phyloP scores from a whole-genome alignment of 2,329 filamentous ascomycete genomes.

The Fusarium chlamydosporum region DNA sequence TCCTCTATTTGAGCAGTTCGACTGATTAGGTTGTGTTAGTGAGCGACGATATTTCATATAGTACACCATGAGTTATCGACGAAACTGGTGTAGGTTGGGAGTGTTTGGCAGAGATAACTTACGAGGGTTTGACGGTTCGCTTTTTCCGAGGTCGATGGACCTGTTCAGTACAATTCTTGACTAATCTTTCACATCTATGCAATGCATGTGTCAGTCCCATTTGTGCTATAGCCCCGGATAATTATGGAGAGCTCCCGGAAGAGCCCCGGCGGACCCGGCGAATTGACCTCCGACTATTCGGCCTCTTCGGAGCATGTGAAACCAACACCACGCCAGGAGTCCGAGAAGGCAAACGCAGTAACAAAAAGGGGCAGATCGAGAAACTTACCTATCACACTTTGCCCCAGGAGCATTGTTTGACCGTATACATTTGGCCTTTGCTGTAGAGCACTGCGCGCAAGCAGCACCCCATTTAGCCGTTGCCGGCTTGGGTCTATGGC shows the following conservation, averaged over 20 bases:
- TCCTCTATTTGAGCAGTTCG: conserved; percentile 66
- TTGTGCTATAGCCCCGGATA: conserved; percentile 17
- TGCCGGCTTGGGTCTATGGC: conserved; percentile 51
- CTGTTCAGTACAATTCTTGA: conserved; percentile 64
- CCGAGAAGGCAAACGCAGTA: not conserved
- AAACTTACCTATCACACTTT: conserved; percentile 62
- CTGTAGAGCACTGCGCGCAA: conserved; percentile 63
- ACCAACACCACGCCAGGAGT: not conserved
- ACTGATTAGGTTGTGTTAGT: conserved; percentile 50
- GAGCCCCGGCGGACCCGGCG: conserved; percentile 24
- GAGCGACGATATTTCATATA: not conserved
- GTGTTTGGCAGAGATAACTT: conserved; percentile 48
- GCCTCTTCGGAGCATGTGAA: conserved; percentile 11
- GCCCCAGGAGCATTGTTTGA: conserved; percentile 55
- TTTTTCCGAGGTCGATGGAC: conserved; percentile 66
- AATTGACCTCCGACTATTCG: conserved; percentile 25
- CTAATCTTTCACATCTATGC: conserved; percentile 62
- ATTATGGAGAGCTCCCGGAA: conserved; percentile 33
- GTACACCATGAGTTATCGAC: not conserved
- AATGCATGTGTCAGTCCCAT: conserved; percentile 27
- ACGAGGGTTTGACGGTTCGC: conserved; percentile 66
- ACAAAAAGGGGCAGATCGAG: not conserved
- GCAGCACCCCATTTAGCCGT: conserved; percentile 65
- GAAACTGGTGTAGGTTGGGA: not conserved
- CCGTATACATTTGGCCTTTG: conserved; percentile 66